Conservation (phyloP, 148 eudicot genomes). For the Cornus controversa region DNA sequence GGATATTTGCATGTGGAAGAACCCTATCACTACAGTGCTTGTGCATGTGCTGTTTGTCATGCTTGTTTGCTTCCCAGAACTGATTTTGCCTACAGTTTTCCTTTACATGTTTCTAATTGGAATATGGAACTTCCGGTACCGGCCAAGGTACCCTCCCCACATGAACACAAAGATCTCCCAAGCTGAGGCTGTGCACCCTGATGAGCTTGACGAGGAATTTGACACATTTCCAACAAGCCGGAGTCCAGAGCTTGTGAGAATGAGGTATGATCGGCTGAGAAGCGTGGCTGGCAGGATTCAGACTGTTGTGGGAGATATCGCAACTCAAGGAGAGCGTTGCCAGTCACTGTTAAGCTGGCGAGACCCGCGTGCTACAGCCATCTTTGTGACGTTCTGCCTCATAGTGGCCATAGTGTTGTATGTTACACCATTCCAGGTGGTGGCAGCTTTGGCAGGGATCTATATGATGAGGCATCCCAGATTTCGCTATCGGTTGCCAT, state of each 20-base stretch:
- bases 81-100: conserved; percentile 80
- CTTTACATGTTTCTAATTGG: conserved; percentile 95
- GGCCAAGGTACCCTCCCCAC: conserved; percentile 93
- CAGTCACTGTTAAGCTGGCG: conserved; percentile 95
- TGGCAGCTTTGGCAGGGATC: conserved; percentile 69
- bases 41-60: conserved; percentile 77
- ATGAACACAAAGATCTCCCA: conserved; percentile 93
- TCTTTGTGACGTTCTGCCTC: conserved; percentile 77
- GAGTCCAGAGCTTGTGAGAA: conserved; percentile 70
- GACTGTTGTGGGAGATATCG: conserved; percentile 87
- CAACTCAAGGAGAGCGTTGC: conserved; percentile 88
- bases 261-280: conserved; percentile 92
- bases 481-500: conserved; percentile 75
- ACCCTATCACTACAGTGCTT: conserved; percentile 84
- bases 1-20: conserved; percentile 87
- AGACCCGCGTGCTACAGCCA: conserved; percentile 89
- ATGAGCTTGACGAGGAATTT: conserved; percentile 94
- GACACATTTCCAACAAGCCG: conserved; percentile 89
- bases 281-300: conserved; percentile 92
- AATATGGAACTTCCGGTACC: conserved; percentile 86
- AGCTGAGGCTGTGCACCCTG: conserved; percentile 76
- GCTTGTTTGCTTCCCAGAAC: conserved; percentile 92
- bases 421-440: conserved; percentile 83
- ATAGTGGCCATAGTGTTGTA: conserved; percentile 69
- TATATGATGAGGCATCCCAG: conserved; percentile 93